Base-by-base conservation (phyloP, 352 stramenopile genomes). In the Globisporangium cystogenes region DNA sequence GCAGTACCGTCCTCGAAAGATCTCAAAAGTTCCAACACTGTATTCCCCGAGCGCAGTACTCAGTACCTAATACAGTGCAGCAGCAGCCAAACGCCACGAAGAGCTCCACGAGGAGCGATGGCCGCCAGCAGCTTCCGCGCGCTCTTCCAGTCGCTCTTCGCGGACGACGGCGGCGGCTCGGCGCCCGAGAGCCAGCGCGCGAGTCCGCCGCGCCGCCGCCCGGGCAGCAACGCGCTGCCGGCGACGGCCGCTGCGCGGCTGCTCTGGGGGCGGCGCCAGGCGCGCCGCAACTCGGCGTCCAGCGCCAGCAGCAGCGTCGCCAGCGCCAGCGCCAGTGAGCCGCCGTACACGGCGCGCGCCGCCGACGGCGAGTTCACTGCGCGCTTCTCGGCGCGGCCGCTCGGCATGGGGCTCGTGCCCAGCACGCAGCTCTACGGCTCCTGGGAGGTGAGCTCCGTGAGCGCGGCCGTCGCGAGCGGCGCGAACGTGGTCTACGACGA, bases 371-470 rank as follows among this genome's bases (percentile, higher is more conserved):
- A 89, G 61, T 89, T 78, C 65, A 86, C 80, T 43, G 75, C 76
- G 24, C 82, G 69, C 48, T 89, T 91, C 55, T 52, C 62, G 36
- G 62, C 55, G 35, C 86, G 86, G 48, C 81, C 81, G 36, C 71
- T 91, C 21, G 81, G 81, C 16, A 70, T 91, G 49, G 81, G 77
- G 11, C 77, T 91, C 57, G 77, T 91, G 57, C 81, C 81, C 18
- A 87, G 74, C 55, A 87, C 81, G 53, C 81, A 89, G 54, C 70
- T 91, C 40, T 91, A 91, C 55, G 81, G 81, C 1, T 72, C 76
- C 18, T 91, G 81, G 81, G 81, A 91, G 49, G 74, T 89, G 55
- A 86, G 74, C 23, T 85, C 74, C 2, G 55, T 78, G 29, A 65
- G 68, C 36, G 39, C 46, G 4, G 20, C 20, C 18, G 43, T 48